Evolutionary conservation across 257 asterid species (phyloP).

Genomic region (Schizonepeta tenuifolia): DNA sequence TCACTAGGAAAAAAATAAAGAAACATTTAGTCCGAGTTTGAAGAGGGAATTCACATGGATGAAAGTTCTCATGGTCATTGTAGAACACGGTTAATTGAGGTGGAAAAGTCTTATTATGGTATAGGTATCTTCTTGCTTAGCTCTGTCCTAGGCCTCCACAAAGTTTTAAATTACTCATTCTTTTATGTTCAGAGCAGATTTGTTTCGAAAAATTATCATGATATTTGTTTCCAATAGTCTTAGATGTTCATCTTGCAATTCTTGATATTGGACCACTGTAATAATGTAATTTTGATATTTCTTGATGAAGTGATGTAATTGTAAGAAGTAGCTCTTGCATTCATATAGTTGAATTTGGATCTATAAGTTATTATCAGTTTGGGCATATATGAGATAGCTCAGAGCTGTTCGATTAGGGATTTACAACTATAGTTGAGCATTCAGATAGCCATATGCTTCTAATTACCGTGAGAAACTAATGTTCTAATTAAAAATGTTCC

Average conservation of each 20-base stretch:
- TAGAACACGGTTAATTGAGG: not conserved
- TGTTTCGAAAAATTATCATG: not conserved
- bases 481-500: not conserved
- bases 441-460: not conserved
- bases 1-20: not conserved
- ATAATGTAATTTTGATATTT: not conserved
- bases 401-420: not conserved
- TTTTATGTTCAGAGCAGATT: not conserved
- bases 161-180: not conserved
- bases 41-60: not conserved
- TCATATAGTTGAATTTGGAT: not conserved
- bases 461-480: not conserved
- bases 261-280: not conserved
- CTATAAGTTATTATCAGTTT: not conserved
- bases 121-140: not conserved
- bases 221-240: not conserved
- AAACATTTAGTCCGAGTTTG: not conserved
- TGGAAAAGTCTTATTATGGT: not conserved
- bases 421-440: not conserved
- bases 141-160: conserved; percentile 1
- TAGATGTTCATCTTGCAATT: not conserved
- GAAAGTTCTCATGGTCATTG: not conserved
- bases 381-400: not conserved
- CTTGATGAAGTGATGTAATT: not conserved
- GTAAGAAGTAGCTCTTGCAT: too few relatives aligned